Evolutionary conservation across 1,139 yeast species (phyloP).

Genomic region (Scheffersomyces insectosa): DNA sequence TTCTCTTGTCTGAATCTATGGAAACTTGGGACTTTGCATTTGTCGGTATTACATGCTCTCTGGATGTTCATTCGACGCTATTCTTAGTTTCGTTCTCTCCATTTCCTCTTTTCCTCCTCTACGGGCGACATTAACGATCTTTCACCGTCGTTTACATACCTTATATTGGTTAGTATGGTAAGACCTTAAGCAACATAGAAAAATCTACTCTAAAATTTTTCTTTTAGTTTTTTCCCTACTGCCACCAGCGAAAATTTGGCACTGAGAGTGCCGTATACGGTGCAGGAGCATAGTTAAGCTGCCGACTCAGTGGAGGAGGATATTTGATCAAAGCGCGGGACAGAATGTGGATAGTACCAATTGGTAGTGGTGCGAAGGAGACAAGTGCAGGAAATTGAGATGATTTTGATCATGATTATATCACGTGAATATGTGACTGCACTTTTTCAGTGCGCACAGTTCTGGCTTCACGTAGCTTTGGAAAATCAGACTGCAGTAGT

Average conservation of each 20-base stretch:
- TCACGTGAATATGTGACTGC: slow-evolving; percentile 21
- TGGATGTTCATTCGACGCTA: no score
- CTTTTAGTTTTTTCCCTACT: background rate
- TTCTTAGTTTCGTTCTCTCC: no score
- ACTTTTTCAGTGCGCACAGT: slow-evolving; percentile 3
- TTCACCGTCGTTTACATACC: slow-evolving; percentile 10
- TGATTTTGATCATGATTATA: background rate
- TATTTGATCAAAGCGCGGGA: background rate
- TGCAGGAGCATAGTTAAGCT: background rate
- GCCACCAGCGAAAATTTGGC: background rate
- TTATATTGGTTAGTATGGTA: slow-evolving; percentile 10
- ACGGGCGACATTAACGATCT: background rate
- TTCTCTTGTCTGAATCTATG: no score
- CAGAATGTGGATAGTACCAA: background rate
- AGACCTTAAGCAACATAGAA: background rate
- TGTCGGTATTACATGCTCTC: no score
- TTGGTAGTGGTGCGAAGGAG: background rate
- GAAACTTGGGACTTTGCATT: no score
- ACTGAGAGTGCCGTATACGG: slow-evolving; percentile 3
- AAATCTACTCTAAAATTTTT: slow-evolving; percentile 3
- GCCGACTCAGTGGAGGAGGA: no score
- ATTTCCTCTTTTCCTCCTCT: no score
- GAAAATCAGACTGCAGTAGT: no score
- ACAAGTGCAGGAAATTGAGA: no score
- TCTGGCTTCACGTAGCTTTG: no score